phyloP scores from a whole-genome alignment of 441 rosid species.

The Bruguiera hainesii region DNA sequence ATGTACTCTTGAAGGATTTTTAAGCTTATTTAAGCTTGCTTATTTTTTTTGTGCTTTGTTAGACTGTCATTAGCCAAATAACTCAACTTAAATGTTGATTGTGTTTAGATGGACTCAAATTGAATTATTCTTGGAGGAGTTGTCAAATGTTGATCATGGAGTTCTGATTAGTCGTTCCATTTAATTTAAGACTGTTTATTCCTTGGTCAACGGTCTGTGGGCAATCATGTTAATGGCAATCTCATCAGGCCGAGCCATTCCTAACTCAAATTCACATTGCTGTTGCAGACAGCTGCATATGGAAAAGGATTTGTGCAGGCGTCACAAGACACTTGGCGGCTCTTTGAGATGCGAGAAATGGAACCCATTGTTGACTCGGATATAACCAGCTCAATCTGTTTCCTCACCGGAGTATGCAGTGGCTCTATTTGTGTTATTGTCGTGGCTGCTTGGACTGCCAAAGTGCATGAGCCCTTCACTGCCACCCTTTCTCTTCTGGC shows the following conservation, averaged over 20 bases:
- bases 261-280: background rate
- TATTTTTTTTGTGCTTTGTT: too few relatives aligned
- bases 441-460: slow-evolving; percentile 80
- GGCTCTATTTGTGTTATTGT: slow-evolving; percentile 81
- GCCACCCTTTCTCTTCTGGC: slow-evolving; percentile 73
- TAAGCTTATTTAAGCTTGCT: too few relatives aligned
- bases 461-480: slow-evolving; percentile 56
- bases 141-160: too few relatives aligned
- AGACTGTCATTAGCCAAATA: too few relatives aligned
- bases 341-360: slow-evolving; percentile 56
- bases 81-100: too few relatives aligned
- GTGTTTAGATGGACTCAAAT: too few relatives aligned
- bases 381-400: slow-evolving; percentile 84
- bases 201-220: background rate
- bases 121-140: too few relatives aligned
- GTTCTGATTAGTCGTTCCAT: too few relatives aligned
- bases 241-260: background rate
- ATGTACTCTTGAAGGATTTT: too few relatives aligned
- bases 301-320: slow-evolving; percentile 93
- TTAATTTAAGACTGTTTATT: too few relatives aligned
- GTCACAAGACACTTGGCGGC: slow-evolving; percentile 86
- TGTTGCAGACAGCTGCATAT: slow-evolving; percentile 74
- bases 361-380: slow-evolving; percentile 69
- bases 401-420: slow-evolving; percentile 94
- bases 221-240: background rate